phyloP scores from a whole-genome alignment of 2,329 filamentous ascomycete species.

The Lasiodiplodia gonubiensis region DNA sequence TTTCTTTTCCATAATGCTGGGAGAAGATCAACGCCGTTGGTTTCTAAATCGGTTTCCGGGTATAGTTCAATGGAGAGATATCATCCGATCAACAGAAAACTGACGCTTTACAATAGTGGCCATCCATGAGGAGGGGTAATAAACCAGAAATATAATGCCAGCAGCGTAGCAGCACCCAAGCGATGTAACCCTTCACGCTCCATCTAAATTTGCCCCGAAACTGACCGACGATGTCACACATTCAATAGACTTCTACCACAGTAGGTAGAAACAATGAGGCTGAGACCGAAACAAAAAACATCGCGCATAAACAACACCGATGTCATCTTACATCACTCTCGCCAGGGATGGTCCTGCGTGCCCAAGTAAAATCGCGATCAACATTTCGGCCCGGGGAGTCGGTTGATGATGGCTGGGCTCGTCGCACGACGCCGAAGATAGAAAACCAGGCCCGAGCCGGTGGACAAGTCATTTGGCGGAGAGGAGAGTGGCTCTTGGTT shows the following conservation, averaged over 20 bases:
- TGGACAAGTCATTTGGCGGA: neutral
- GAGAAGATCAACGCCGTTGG: too few species aligned
- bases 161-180: neutral
- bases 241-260: neutral
- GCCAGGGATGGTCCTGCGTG: neutral
- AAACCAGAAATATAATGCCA: too few species aligned
- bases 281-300: neutral
- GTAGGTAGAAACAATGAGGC: neutral
- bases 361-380: conserved; percentile 6
- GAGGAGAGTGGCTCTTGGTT: neutral
- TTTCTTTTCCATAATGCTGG: too few species aligned
- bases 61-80: too few species aligned
- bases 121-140: too few species aligned
- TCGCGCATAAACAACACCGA: conserved; percentile 1
- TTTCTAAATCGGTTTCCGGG: too few species aligned
- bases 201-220: neutral
- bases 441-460: neutral
- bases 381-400: conserved; percentile 1
- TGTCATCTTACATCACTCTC: conserved; percentile 19
- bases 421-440: conserved; percentile 8
- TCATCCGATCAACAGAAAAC: too few species aligned
- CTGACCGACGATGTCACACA: neutral
- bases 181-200: neutral
- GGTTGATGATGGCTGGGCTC: conserved; percentile 11
- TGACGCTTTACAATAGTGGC: too few species aligned